phyloP scores from a whole-genome alignment of 805 yeast genomes.

The Yamadazyma scolyti region DNA sequence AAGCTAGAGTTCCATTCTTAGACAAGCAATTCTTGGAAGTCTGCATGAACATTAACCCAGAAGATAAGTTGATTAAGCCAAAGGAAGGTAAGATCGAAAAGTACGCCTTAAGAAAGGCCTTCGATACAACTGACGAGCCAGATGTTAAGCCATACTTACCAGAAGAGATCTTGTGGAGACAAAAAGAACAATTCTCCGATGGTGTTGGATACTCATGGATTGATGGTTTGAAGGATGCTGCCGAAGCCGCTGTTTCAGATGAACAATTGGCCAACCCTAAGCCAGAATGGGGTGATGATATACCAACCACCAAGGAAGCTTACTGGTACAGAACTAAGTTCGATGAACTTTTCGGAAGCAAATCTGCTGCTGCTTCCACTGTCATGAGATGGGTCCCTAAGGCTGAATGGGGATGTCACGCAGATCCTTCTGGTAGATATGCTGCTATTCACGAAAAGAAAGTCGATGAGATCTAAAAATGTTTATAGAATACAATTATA shows the following conservation, averaged over 20 bases:
- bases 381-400: conserved; percentile 99
- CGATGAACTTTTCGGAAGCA: conserved; percentile 81
- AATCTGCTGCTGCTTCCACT: conserved; percentile 78
- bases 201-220: conserved; percentile 99
- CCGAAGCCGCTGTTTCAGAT: conserved; percentile 80
- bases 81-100: conserved; percentile 83
- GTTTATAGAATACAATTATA: conserved; percentile 2
- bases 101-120: conserved; percentile 95
- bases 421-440: conserved; percentile 97
- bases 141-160: conserved; percentile 83
- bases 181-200: conserved; percentile 98
- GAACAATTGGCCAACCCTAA: conserved; percentile 89
- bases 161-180: conserved; percentile 97
- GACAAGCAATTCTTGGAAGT: conserved; percentile 89
- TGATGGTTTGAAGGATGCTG: conserved; percentile 94
- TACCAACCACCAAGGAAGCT: conserved; percentile 97
- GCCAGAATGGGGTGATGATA: conserved; percentile 93
- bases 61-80: conserved; percentile 78
- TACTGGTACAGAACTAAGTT: conserved; percentile 98
- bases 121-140: conserved; percentile 87
- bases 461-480: conserved; percentile 20
- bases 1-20: conserved; percentile 98
- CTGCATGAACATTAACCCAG: conserved; percentile 92
- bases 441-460: conserved; percentile 80
- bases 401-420: conserved; percentile 99